Base-by-base conservation (phyloP, 352 stramenopile species). In the Pythium pyrilobum region DNA sequence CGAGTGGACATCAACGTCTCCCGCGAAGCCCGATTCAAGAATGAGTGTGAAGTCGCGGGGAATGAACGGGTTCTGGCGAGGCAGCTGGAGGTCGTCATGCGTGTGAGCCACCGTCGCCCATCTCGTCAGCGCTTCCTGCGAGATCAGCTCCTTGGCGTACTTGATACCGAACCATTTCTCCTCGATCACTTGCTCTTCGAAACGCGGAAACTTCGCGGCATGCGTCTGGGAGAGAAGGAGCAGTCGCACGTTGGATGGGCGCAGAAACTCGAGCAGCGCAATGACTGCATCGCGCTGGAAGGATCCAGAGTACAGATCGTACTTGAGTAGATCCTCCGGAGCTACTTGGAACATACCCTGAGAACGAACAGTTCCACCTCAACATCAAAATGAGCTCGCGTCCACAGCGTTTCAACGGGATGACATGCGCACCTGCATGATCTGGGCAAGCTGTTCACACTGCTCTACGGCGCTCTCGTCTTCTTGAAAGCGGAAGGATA, bases 131-230 rank as follows among this genome's bases (percentile, higher is more conserved):
- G 61, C 40, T 11, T 52, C 32, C 1, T 49, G 18, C 2, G 61
- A 29, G 43, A 94, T 84, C 27, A 45, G 6, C 27, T 57, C 49
- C 5, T 64, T 41, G 3, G 48, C 64, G 56, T 92, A 92, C 52
- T 81, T 77, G 43, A 74, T 67, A 10, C 72, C 74, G 61, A 90
- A 83, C 81, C 83, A 92, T 13, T 57, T 66, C 55, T 92, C 61
- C 29, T 36, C 24, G 1, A 48, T 21, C 3, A 44, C 34, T 31
- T 31, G 25, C 7, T 57, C 15, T 8, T 52, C 48, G 29, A 66
- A 60, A 9, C 15, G 48, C 7, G n/a, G 25, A 21, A 44, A 55
- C 59, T 10, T 67, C 38, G 7, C 15, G 4, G 56, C 45, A 57
- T 78, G 73, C 5, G 67, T 65, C 23, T 82, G 74, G 4, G 78